Evolutionary conservation across 495 filamentous ascomycete genomes (phyloP), one percentile per base, ranked within the genome.

Genomic region (Xylaria acuta): DNA sequence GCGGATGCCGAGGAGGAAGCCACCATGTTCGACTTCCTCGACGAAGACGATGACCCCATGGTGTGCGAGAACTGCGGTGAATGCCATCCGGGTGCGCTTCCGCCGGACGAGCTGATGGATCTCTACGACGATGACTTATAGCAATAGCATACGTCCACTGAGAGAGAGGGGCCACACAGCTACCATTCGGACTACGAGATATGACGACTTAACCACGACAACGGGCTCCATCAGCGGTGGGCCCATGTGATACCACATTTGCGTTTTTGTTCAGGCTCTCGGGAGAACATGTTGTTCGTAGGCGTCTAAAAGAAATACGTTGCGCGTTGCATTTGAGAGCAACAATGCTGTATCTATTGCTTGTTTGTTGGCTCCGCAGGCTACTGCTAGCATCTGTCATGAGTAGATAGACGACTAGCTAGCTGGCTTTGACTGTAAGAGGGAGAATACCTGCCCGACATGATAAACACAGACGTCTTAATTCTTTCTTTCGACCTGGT

Each of bases 41-140:
- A 80, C 41, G 77, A 82, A n/a, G 79, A 84, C 9, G 71, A 69
- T 0, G 72, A 77, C 0, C 72, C 60, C 22, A 70, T 80, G 8
- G 62, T 80, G 16, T 84, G 82, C 41, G 75, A 77, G 43, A 76
- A 79, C 34, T 84, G 82, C 53, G 79, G 79, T 27, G 73, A 80
- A 53, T 72, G 78, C 25, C 82, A 84, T 56, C 77, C 77, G 3
- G 77, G 77, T 62, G 77, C 77, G 30, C 75, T 79, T 12, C 72
- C 72, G 7, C 72, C 77, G 18, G 59, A 73, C 6, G 71, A 76
- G 22, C 64, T 79, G 65, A 75, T 77, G 77, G 77, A 79, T 69
- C 69, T 75, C 49, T 74, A 72, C 41, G 75, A 73, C 22, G 77
- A 76, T 40, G 70, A 72, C 22, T 45, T 64, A n/a, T 71, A 49